Conservation (phyloP, 2,329 filamentous ascomycete genomes). For the Ceratocystis smalleyi region DNA sequence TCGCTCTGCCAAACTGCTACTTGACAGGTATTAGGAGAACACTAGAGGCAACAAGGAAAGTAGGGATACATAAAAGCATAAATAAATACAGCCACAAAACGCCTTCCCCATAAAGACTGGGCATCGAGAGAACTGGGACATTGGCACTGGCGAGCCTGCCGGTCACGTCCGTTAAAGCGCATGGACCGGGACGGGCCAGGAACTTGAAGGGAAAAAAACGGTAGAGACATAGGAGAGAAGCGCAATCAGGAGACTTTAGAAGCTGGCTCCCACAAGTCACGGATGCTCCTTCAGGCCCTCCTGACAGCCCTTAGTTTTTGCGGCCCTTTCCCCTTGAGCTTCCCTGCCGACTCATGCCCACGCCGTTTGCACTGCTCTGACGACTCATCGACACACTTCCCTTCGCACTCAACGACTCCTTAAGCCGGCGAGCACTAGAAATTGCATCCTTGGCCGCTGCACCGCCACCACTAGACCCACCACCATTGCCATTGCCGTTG, state of each 20-base stretch:
- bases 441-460: conserved; percentile 35
- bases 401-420: conserved; percentile 32
- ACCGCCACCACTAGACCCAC: neutral
- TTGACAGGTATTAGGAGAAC: neutral
- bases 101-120: neutral
- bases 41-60: conserved; percentile 18
- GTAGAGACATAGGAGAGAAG: too few species aligned
- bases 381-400: conserved; percentile 35
- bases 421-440: conserved; percentile 35
- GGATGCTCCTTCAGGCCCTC: neutral
- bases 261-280: neutral
- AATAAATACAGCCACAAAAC: neutral
- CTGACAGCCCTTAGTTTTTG: conserved; percentile 21
- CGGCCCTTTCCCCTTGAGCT: conserved; percentile 35
- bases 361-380: conserved; percentile 39
- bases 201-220: too few species aligned
- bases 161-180: neutral
- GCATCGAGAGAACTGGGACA: neutral
- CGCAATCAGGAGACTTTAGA: too few species aligned
- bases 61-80: neutral
- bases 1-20: neutral
- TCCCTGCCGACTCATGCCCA: conserved; percentile 40
- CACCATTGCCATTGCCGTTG: neutral
- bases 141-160: neutral
- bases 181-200: too few species aligned